These are phyloP conservation scores for Elsinoe necatrix DNA, from an alignment of 2,329 filamentous ascomycete species.

Conservation along the genomic window DNA sequence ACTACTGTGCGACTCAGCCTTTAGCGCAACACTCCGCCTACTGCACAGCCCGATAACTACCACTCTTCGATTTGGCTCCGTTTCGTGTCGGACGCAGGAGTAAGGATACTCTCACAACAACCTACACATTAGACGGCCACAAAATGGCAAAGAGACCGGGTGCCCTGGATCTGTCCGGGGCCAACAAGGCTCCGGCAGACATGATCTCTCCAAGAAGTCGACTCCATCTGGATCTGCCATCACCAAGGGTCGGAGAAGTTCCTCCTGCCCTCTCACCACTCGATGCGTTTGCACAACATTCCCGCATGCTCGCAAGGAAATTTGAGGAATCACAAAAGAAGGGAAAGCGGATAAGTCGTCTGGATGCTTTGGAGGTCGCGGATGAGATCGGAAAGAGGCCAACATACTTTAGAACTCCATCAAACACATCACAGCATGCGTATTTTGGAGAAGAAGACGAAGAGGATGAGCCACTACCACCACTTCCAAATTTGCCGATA, in stretches of 20 bases:
- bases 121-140: not conserved
- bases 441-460: conserved; percentile 29
- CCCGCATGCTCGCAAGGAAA: conserved; percentile 75
- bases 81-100: not conserved
- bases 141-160: conserved; percentile 19
- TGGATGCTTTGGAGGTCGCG: conserved; percentile 74
- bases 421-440: conserved; percentile 45
- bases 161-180: conserved; percentile 19
- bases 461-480: conserved; percentile 28
- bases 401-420: conserved; percentile 71
- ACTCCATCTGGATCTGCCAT: conserved; percentile 35
- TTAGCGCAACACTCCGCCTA: not conserved
- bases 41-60: not conserved
- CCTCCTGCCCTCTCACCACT: conserved; percentile 88
- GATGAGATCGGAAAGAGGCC: conserved; percentile 71
- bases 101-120: not conserved
- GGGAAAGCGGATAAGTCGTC: conserved; percentile 71
- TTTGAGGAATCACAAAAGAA: conserved; percentile 65
- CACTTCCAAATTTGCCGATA: conserved; percentile 10
- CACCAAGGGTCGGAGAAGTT: conserved; percentile 47
- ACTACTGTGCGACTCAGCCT: not conserved
- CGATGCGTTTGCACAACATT: conserved; percentile 90
- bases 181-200: conserved; percentile 17
- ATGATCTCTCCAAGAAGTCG: conserved; percentile 23
- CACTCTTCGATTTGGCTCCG: not conserved